phyloP scores from a whole-genome alignment of 2,329 filamentous ascomycete species.

The Fusarium xylarioides region DNA sequence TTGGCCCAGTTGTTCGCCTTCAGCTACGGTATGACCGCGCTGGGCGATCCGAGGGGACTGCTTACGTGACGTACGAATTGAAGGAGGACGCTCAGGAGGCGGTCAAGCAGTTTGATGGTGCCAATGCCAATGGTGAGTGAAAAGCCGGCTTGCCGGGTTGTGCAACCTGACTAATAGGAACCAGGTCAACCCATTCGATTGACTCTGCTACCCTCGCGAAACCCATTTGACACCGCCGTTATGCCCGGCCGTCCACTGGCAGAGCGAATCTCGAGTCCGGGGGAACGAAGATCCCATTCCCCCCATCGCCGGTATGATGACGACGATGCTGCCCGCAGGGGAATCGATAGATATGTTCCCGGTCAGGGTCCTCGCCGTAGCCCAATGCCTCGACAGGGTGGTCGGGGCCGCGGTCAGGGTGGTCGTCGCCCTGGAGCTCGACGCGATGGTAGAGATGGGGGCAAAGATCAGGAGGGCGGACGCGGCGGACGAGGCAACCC shows the following conservation, averaged over 20 bases:
- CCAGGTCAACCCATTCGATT: slow-evolving; percentile 82
- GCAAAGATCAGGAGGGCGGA: slow-evolving; percentile 47
- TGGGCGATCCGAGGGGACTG: slow-evolving; percentile 85
- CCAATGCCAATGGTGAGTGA: slow-evolving; percentile 79
- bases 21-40: slow-evolving; percentile 85
- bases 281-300: slow-evolving; percentile 68
- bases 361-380: slow-evolving; percentile 64
- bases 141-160: not conserved
- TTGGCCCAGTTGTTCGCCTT: slow-evolving; percentile 75
- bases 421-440: slow-evolving; percentile 62
- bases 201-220: slow-evolving; percentile 68
- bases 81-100: slow-evolving; percentile 77
- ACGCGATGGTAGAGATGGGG: slow-evolving; percentile 49
- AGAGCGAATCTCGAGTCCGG: slow-evolving; percentile 67
- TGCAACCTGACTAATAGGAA: slow-evolving; percentile 6
- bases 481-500: slow-evolving; percentile 56
- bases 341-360: slow-evolving; percentile 84
- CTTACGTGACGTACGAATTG: slow-evolving; percentile 81
- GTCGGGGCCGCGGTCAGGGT: slow-evolving; percentile 46
- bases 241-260: slow-evolving; percentile 66
- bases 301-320: slow-evolving; percentile 57
- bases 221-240: slow-evolving; percentile 65
- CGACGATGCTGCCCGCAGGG: slow-evolving; percentile 69
- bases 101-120: slow-evolving; percentile 83
- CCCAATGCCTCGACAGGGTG: slow-evolving; percentile 63